These are phyloP conservation scores for Euphorbia peplus DNA, from an alignment of 345 rosid species.

Conservation along the genomic window DNA sequence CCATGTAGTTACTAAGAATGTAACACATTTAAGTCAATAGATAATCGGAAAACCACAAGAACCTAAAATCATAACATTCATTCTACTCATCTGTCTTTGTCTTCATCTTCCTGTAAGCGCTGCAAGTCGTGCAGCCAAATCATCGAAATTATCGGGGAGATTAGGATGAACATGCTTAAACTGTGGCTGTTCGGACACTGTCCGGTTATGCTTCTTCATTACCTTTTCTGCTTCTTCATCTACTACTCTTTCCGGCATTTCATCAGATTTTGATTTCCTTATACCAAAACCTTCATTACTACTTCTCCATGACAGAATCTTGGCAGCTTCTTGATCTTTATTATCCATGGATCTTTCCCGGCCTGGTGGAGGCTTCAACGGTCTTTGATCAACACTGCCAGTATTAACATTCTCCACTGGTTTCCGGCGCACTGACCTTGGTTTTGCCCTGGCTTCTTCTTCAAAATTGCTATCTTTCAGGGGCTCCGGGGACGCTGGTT, in stretches of 20 bases:
- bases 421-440: constrained; percentile 61
- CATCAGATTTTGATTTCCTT: constrained; percentile 29
- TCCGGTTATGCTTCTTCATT: constrained; percentile 25
- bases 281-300: constrained; percentile 3
- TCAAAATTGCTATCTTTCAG: constrained; percentile 21
- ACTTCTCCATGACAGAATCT: constrained; percentile 25
- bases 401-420: constrained; percentile 14
- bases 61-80: not conserved
- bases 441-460: constrained; percentile 44
- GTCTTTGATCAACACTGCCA: constrained; percentile 7
- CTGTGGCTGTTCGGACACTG: constrained; percentile 34
- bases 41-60: not conserved
- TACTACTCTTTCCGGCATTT: constrained; percentile 24
- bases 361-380: constrained; percentile 24
- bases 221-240: constrained; percentile 1
- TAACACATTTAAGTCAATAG: not conserved
- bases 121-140: constrained; percentile 44
- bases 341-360: constrained; percentile 2
- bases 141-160: constrained; percentile 58
- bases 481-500: constrained; percentile 22
- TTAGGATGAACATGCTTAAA: constrained; percentile 48
- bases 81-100: too few species aligned
- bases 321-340: constrained; percentile 26
- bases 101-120: constrained; percentile 33
- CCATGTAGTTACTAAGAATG: not conserved